These are phyloP conservation scores for Miscanthus lutarioriparius DNA, from an alignment of 176 grass and related monocot genomes.

Conservation along the genomic window DNA sequence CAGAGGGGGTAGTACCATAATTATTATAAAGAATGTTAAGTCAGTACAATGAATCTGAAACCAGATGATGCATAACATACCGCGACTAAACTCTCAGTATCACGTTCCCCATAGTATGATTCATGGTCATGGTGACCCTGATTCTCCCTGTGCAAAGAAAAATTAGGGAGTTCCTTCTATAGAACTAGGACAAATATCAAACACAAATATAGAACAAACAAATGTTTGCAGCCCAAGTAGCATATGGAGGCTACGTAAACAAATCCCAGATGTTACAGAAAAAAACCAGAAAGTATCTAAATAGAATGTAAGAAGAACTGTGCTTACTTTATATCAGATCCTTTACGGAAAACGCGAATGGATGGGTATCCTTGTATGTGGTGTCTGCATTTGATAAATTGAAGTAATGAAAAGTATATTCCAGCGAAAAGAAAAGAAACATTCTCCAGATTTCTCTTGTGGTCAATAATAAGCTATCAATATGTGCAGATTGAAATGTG, in stretches of 20 bases:
- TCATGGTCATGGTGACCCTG: constrained; percentile 98
- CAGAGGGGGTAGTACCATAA: not conserved
- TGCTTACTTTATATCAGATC: constrained; percentile 95
- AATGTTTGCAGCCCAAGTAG: constrained; percentile 1
- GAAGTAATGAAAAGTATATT: constrained; percentile 10
- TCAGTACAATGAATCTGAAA: constrained; percentile 21
- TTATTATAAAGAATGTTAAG: constrained; percentile 24
- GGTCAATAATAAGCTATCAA: constrained; percentile 2
- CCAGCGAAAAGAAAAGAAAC: not conserved
- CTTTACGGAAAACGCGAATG: constrained; percentile 94
- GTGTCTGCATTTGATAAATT: constrained; percentile 63
- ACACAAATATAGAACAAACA: constrained; percentile 17
- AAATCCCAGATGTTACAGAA: not conserved
- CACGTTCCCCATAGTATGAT: constrained; percentile 97
- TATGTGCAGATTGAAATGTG: not conserved
- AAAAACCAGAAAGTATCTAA: not conserved
- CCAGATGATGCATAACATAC: constrained; percentile 54
- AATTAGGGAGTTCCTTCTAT: not conserved
- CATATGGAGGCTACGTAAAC: not conserved
- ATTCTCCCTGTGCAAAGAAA: constrained; percentile 65
- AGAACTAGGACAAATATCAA: constrained; percentile 32
- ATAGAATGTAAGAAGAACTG: constrained; percentile 15
- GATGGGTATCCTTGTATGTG: constrained; percentile 98
- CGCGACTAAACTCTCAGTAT: constrained; percentile 95
- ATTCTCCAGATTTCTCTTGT: not conserved